A percentile compares a stretch with the other conserved stretches of the same genome.
phyloP scores from a whole-genome alignment of 345 rosid genomes.

The Hibiscus mutabilis region DNA sequence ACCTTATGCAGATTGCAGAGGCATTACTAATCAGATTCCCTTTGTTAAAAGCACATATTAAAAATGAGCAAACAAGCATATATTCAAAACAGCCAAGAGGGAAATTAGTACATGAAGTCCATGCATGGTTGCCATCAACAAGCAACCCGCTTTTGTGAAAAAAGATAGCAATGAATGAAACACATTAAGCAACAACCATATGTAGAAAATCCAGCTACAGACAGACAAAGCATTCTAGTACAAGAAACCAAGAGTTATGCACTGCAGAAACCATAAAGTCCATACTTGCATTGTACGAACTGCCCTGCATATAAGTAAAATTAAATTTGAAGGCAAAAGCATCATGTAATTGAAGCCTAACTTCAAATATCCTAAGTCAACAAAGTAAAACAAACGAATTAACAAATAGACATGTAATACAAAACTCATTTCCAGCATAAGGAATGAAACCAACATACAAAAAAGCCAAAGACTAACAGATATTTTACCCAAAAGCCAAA shows the following conservation, averaged over 20 bases:
- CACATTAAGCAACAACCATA: background rate
- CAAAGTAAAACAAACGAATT: background rate
- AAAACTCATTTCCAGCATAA: background rate
- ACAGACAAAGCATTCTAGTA: background rate
- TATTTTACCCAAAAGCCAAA: background rate
- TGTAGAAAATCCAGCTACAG: background rate
- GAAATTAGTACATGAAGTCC: background rate
- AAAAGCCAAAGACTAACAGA: background rate
- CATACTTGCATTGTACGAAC: background rate
- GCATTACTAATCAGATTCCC: conserved; percentile 42
- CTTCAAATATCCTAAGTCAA: background rate
- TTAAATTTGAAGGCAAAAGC: background rate
- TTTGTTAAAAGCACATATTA: conserved; percentile 27
- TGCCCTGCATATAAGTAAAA: background rate
- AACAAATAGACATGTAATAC: background rate
- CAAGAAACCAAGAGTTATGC: background rate
- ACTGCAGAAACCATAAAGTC: background rate
- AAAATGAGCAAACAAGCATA: conserved; percentile 21
- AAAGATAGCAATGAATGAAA: background rate
- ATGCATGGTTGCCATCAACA: background rate
- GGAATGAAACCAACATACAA: background rate
- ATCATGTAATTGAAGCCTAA: background rate
- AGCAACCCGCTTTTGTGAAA: background rate
- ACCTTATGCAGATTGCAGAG: conserved; percentile 70
- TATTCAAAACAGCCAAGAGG: conserved; percentile 1